Base-by-base conservation (phyloP, 2,329 filamentous ascomycete genomes). In the Emmonsia crescens region DNA sequence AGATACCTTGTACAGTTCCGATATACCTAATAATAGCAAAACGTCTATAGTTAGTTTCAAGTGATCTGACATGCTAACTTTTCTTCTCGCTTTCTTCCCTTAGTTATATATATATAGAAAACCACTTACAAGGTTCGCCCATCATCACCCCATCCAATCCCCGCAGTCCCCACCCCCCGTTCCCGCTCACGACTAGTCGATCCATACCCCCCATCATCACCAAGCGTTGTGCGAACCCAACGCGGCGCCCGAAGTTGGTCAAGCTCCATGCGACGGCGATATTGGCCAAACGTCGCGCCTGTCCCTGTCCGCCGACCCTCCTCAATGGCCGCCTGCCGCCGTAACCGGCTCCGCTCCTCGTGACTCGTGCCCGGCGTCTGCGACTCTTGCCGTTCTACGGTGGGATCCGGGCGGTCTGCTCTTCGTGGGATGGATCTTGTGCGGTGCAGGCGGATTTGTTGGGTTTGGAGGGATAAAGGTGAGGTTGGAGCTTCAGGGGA, bases 1-100 rank as follows among this genome's bases (percentile, higher is more conserved):
- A 78, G 31, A 80, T 79, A 21, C 78, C 78, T 63, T 77, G 72
- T 55, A 78, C 71, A 5, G 77, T 79, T n/a, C 74, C 78, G 63
- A 79, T 73, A 62, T 77, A 80, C 64, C 78, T 80, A 63, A 29
- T 38, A 38, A 36, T n/a, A 16, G 1, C n/a, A 52, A 52, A 57
- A 56, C 14, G 48, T 8, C 42, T 55, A n/a, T 66, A 6, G 21
- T 57, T 60, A 67, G 65, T 61, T 38, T 6, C 52, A 21, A n/a
- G 14, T 57, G 9, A n/a, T 21, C 40, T 1, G 12, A 56, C n/a
- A n/a, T n/a, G n/a, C n/a, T n/a, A n/a, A n/a, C n/a, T n/a, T n/a
- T n/a, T n/a, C n/a, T n/a, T n/a, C n/a, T n/a, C n/a, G n/a, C n/a
- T n/a, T n/a, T n/a, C n/a, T n/a, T n/a, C n/a, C n/a, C n/a, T n/a